phyloP scores from a whole-genome alignment of 2,329 filamentous ascomycete species.

The Exophiala alcalophila region DNA sequence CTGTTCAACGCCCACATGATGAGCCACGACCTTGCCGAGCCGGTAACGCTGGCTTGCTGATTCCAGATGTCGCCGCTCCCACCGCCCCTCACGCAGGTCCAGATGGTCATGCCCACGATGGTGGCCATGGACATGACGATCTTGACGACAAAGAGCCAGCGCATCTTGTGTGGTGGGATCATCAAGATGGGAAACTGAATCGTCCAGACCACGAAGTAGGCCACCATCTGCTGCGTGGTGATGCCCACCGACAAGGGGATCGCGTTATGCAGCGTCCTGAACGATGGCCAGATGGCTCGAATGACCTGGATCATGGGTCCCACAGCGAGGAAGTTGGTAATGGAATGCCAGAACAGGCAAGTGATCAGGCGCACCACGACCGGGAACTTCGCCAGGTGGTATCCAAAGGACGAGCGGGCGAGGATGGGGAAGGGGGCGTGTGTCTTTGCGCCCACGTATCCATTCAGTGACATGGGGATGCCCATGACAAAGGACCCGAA shows the following conservation, averaged over 20 bases:
- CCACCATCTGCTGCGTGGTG: conserved; percentile 54
- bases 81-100: conserved; percentile 39
- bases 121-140: conserved; percentile 36
- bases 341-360: conserved; percentile 15
- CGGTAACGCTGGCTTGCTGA: no score
- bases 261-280: conserved; percentile 50
- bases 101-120: conserved; percentile 34
- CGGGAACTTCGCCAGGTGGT: conserved; percentile 11
- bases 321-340: conserved; percentile 13
- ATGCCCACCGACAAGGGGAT: conserved; percentile 53
- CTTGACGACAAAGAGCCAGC: conserved; percentile 29
- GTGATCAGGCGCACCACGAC: conserved; percentile 14
- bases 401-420: conserved; percentile 12
- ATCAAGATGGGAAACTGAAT: conserved; percentile 43
- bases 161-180: conserved; percentile 34
- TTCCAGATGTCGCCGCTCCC: no score
- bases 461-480: no score
- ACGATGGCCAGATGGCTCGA: conserved; percentile 45
- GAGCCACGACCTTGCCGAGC: no score
- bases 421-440: conserved; percentile 12
- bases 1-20: conserved; percentile 32
- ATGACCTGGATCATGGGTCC: conserved; percentile 35
- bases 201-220: conserved; percentile 57
- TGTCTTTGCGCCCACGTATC: conserved; percentile 14
- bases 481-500: conserved; percentile 29